Base-by-base conservation (phyloP, 1,139 yeast species). In the Debaryomyces robertsiae region DNA sequence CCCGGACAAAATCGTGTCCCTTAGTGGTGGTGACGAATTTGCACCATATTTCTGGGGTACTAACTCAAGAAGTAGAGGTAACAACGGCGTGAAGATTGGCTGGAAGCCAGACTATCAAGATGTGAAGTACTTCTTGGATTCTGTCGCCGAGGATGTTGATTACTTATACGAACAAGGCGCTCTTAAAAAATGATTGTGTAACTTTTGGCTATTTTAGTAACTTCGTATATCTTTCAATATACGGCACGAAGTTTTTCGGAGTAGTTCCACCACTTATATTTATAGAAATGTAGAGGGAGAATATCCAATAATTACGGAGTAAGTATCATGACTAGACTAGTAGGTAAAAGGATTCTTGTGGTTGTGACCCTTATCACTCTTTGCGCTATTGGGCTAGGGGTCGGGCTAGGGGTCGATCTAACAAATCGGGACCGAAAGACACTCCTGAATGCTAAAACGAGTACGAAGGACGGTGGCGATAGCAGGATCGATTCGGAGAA, bases 41-140 rank as follows among this genome's bases (percentile, higher is more conserved):
- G 55, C 57, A 18, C 60, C 69, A 3, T 50, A 38, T 22, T 50
- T 47, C 15, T 64, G 67, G 65, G 67, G 67, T 4, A 52, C 65
- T 9, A 61, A 63, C 38, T 60, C 68, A 11, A 55, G 65, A 48
- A 50, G 58, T 11, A 57, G 60, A 44, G 66, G 58, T 10, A 64
- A 61, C 36, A 57, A 62, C 34, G 67, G 55, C 10, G 36, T 40
- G 19, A 46, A 46, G 13, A 49, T 57, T 38, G 63, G 65, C 9
- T 60, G 63, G 63, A 46, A 44, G 22, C 65, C 64, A 4, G 47
- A 53, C 36, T 45, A 46, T 42, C 11, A 46, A 10, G 32, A 43
- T 7, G 15, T 45, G 16, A 47, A 52, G n/a, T 41, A 41, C 24
- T 60, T 50, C 40, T 55, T 52, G 52, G 46, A 43, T 11, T 39